Conservation (phyloP, 129 eudicot genomes). For the Artemisia annua region DNA sequence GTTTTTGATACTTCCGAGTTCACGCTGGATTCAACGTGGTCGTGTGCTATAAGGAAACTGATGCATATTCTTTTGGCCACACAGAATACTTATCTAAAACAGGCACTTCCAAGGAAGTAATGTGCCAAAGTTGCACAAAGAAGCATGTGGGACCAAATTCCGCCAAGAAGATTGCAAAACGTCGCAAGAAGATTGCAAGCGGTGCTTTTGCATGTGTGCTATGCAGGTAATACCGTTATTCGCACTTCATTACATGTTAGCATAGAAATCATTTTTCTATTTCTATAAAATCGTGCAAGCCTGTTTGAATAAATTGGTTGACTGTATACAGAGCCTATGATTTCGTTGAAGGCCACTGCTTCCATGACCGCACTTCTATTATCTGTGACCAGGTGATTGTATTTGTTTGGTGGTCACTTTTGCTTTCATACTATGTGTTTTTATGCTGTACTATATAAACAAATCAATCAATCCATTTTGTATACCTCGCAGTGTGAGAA, state of each 20-base stretch:
- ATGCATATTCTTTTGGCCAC: not conserved
- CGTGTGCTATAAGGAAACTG: not conserved
- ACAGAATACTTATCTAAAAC: not conserved
- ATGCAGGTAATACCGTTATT: slow-evolving; percentile 58
- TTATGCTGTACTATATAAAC: not conserved
- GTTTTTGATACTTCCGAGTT: too few species aligned
- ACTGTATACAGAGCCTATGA: slow-evolving; percentile 53
- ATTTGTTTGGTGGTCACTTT: not conserved
- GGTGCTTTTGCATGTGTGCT: slow-evolving; percentile 57
- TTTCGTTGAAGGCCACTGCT: slow-evolving; percentile 53
- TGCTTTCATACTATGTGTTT: not conserved
- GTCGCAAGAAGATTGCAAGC: too few species aligned
- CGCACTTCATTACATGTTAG: not conserved
- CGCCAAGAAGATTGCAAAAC: slow-evolving; percentile 49
- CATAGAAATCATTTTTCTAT: not conserved
- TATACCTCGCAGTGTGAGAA: slow-evolving; percentile 86
- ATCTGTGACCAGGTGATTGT: slow-evolving; percentile 72
- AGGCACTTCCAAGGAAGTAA: not conserved
- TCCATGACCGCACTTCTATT: slow-evolving; percentile 75
- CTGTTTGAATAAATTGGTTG: slow-evolving; percentile 13
- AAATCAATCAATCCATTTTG: not conserved
- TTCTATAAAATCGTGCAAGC: not conserved
- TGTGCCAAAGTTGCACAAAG: not conserved
- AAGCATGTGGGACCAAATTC: not conserved
- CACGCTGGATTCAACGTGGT: not conserved